Evolutionary conservation across 78 protist genomes (phyloP), one percentile per base, ranked within the genome.

Genomic region (Mastigamoeba balamuthi): DNA sequence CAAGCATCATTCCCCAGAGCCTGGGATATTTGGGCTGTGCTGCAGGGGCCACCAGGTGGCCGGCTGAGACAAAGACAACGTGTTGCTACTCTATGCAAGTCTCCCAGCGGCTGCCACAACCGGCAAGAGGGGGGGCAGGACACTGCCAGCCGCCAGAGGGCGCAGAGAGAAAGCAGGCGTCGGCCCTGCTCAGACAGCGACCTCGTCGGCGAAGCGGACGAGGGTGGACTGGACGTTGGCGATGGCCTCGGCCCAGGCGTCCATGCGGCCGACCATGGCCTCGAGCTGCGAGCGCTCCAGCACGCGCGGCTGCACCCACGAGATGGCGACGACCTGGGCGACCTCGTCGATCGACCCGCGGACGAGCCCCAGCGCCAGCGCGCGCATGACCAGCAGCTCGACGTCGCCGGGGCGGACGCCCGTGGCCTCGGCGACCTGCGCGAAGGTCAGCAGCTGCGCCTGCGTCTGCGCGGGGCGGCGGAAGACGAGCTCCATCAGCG

Each of bases 281-380:
- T 5, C 74, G 27, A 83, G 29, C 68, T 83, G 87, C 29, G 1
- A 0, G 36, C 5, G 33, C 10, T 44, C 44, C 28, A 84, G 53
- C 65, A 84, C 88, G 35, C 88, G 71, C 42, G 88, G 88, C 72
- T 82, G 79, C 28, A 73, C 85, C 88, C 86, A 82, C 4, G 25
- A 30, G 68, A 82, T 69, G 5, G 10, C 17, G 9, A 81, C 38
- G 7, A 35, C 40, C 37, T 73, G 69, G 33, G 40, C 42, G 33
- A 84, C 88, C 65, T 81, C 39, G 72, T 85, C 89, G 30, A 85
- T 69, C 28, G 40, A 17, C 48, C 89, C 89, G 35, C 77, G 58
- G 66, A 85, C 23, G 53, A 85, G 74, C n/a, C 39, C 41, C 7
- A 77, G 76, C 5, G 89, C 38, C 8, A 78, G 74, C 17, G 85